phyloP scores from a whole-genome alignment of 108 stramenopile species.

The Halocafeteria seosinensis region DNA sequence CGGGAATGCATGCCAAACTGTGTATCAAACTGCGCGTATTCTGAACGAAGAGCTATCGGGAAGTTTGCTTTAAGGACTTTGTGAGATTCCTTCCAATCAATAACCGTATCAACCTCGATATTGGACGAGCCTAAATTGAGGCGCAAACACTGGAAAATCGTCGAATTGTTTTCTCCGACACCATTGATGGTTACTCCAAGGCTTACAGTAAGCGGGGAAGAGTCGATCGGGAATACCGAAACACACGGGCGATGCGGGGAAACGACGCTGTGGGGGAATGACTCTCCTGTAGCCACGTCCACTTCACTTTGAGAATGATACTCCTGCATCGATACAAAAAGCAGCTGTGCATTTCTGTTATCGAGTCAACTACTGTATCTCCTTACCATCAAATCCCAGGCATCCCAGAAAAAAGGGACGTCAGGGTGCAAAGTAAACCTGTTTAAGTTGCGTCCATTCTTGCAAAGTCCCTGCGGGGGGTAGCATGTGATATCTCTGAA shows the following conservation, averaged over 20 bases:
- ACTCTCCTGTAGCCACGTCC: not conserved
- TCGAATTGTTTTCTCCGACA: not conserved
- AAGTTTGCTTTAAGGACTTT: not conserved
- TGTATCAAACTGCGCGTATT: not conserved
- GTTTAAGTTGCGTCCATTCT: not conserved
- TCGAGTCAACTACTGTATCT: not conserved
- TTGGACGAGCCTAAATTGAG: not conserved
- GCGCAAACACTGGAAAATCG: not conserved
- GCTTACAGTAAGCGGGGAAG: not conserved
- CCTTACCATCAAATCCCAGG: conserved; percentile 2
- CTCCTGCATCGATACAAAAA: not conserved
- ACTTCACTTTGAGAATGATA: not conserved
- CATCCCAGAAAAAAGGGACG: conserved; percentile 2
- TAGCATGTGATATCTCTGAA: not conserved
- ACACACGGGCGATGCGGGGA: not conserved
- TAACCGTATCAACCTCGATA: not conserved
- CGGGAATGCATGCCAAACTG: not conserved
- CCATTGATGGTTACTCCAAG: not conserved
- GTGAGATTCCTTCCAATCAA: not conserved
- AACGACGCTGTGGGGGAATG: not conserved
- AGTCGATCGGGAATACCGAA: not conserved
- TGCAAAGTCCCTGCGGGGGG: not conserved
- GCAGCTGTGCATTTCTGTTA: not conserved
- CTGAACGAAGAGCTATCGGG: not conserved
- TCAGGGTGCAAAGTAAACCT: not conserved